phyloP scores from a whole-genome alignment of 768 basidiomycete genomes.

The Lactarius sanguifluus region DNA sequence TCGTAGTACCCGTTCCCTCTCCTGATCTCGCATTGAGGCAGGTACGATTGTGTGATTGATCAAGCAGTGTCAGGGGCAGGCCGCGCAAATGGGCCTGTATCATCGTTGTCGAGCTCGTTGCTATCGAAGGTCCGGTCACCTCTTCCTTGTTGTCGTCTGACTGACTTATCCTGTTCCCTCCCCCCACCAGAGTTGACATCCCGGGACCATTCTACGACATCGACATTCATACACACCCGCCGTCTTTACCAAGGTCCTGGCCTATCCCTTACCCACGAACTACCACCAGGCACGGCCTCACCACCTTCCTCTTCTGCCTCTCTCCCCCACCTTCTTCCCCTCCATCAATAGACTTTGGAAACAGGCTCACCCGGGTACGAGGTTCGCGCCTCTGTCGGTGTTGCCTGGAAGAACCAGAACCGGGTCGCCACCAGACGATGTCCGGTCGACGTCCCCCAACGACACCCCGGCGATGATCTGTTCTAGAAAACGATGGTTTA shows the following conservation, averaged over 20 bases:
- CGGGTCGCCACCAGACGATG: constrained; percentile 62
- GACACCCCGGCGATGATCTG: constrained; percentile 1
- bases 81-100: constrained; percentile 59
- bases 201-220: constrained; percentile 76
- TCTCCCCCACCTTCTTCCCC: constrained; percentile 56
- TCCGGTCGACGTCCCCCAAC: constrained; percentile 64
- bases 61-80: no score
- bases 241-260: constrained; percentile 79
- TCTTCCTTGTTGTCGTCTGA: background rate
- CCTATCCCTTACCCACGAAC: constrained; percentile 66
- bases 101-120: constrained; percentile 53
- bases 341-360: constrained; percentile 67
- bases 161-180: constrained; percentile 2
- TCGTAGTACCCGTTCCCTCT: no score
- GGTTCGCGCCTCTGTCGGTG: constrained; percentile 60
- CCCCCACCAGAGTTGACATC: constrained; percentile 61
- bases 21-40: no score
- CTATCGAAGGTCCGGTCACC: constrained; percentile 55
- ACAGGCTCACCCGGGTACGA: constrained; percentile 60
- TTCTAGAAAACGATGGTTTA: constrained; percentile 36
- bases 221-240: constrained; percentile 67
- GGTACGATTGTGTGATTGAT: no score
- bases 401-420: constrained; percentile 73
- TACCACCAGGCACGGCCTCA: constrained; percentile 62
- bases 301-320: constrained; percentile 76